Conservation (phyloP, 2,329 filamentous ascomycete genomes). For the Alternaria postmessia region DNA sequence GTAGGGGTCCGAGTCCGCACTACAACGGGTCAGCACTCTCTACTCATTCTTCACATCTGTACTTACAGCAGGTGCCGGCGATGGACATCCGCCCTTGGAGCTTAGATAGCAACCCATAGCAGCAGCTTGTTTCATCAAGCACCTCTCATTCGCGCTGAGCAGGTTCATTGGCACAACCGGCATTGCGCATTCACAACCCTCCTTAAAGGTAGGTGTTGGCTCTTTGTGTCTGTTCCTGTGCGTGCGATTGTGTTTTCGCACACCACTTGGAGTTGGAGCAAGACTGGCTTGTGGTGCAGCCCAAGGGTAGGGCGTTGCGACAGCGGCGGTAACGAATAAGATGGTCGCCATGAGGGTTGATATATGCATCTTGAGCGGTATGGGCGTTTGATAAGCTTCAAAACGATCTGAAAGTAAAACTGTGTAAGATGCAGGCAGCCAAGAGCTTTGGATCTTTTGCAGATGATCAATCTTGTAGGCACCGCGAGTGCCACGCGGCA, state of each 20-base stretch:
- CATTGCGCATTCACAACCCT: slow-evolving; percentile 32
- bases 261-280: neutral
- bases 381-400: neutral
- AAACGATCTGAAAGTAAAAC: neutral
- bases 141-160: slow-evolving; percentile 33
- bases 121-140: slow-evolving; percentile 26
- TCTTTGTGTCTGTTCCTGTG: slow-evolving; percentile 30
- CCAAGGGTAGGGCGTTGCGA: slow-evolving; percentile 29
- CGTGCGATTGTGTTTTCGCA: slow-evolving; percentile 15
- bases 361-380: slow-evolving; percentile 28
- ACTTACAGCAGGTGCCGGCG: slow-evolving; percentile 28
- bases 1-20: slow-evolving; percentile 24
- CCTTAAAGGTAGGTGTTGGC: slow-evolving; percentile 39
- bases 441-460: slow-evolving; percentile 4
- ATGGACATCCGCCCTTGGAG: slow-evolving; percentile 28
- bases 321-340: slow-evolving; percentile 22
- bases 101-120: slow-evolving; percentile 26
- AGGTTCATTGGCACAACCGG: slow-evolving; percentile 37
- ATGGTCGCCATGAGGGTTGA: slow-evolving; percentile 20
- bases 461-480: slow-evolving; percentile 2
- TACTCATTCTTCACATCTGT: neutral
- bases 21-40: slow-evolving; percentile 1
- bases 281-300: slow-evolving; percentile 22
- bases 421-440: neutral
- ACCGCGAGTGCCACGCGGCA: slow-evolving; percentile 12